phyloP scores from a whole-genome alignment of 257 asterid genomes.

The Capsicum pubescens region DNA sequence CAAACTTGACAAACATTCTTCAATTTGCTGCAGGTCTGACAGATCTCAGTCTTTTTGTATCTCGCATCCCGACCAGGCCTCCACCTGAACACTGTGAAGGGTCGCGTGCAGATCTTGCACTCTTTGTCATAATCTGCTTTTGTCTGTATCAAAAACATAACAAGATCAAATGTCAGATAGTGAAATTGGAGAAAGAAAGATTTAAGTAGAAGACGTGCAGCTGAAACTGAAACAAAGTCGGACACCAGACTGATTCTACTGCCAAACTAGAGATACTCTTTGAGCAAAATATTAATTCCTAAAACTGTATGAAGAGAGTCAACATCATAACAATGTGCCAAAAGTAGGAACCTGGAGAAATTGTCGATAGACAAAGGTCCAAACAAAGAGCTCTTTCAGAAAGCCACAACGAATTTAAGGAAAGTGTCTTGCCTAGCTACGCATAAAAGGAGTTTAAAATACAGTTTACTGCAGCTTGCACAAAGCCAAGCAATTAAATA shows the following conservation, averaged over 20 bases:
- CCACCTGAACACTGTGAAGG: constrained; percentile 97
- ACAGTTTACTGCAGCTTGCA: neutral
- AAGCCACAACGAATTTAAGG: neutral
- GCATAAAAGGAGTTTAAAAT: neutral
- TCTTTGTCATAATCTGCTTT: constrained; percentile 94
- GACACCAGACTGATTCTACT: neutral
- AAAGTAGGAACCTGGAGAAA: constrained; percentile 8
- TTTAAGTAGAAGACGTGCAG: neutral
- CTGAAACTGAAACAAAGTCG: neutral
- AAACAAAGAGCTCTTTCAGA: constrained; percentile 17
- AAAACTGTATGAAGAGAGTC: neutral
- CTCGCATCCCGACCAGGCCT: constrained; percentile 99
- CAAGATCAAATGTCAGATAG: neutral
- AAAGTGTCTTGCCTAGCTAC: neutral
- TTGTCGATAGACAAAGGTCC: neutral
- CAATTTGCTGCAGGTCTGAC: constrained; percentile 98
- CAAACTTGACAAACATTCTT: constrained; percentile 99
- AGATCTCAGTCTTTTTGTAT: constrained; percentile 88
- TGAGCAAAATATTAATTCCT: neutral
- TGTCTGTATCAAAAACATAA: constrained; percentile 55
- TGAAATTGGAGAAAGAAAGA: constrained; percentile 12
- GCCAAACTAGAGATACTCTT: constrained; percentile 16
- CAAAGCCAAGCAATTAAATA: neutral
- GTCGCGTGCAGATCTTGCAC: constrained; percentile 97
- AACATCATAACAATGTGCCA: neutral